Percentiles rank a stretch among this genome's conserved stretches.
Evolutionary conservation across 768 basidiomycete genomes (phyloP).

Genomic region (Podaxis sp.): DNA sequence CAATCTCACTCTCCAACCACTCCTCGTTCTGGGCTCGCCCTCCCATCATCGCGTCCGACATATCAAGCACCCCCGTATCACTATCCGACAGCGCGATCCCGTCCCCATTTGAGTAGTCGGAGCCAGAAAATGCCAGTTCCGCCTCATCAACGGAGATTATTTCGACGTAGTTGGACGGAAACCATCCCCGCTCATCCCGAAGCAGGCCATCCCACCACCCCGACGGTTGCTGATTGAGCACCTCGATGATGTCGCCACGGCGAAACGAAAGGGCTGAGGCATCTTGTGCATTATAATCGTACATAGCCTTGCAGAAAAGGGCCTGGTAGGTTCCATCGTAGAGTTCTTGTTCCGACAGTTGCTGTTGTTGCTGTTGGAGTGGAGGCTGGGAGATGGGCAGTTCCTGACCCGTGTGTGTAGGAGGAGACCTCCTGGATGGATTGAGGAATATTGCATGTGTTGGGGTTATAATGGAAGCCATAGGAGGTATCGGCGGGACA

Average conservation of each 20-base stretch:
- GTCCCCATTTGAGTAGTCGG: slow-evolving; percentile 42
- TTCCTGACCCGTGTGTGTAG: background rate
- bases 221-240: slow-evolving; percentile 84
- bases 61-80: slow-evolving; percentile 40
- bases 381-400: background rate
- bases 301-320: slow-evolving; percentile 89
- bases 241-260: slow-evolving; percentile 89
- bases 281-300: slow-evolving; percentile 88
- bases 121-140: slow-evolving; percentile 57
- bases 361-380: slow-evolving; percentile 2
- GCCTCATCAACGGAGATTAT: slow-evolving; percentile 79
- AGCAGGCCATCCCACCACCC: slow-evolving; percentile 99
- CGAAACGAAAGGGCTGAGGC: slow-evolving; percentile 85
- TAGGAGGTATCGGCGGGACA: background rate
- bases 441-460: slow-evolving; percentile 2
- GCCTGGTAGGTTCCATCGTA: slow-evolving; percentile 56
- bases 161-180: slow-evolving; percentile 93
- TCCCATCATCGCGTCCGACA: slow-evolving; percentile 47
- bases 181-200: slow-evolving; percentile 90
- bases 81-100: slow-evolving; percentile 21
- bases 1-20: slow-evolving; percentile 54
- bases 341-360: slow-evolving; percentile 27
- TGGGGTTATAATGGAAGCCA: slow-evolving; percentile 6
- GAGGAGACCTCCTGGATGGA: background rate
- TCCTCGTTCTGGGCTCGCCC: slow-evolving; percentile 50